Evolutionary conservation across 176 grass and related monocot genomes (phyloP).

Genomic region (Oryza glaberrima): DNA sequence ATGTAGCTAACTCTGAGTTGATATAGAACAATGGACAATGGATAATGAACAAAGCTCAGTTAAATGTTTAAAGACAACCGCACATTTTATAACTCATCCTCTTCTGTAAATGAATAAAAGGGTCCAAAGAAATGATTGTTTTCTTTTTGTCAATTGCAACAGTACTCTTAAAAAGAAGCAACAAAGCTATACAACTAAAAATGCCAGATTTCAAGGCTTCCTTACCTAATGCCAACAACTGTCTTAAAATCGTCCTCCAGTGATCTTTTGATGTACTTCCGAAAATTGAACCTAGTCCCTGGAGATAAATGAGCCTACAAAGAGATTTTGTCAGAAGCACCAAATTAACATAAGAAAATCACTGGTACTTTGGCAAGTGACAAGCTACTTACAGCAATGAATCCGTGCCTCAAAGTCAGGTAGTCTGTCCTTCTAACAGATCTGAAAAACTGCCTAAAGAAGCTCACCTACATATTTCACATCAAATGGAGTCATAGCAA

Average conservation of each 20-base stretch:
- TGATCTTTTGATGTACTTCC: slow-evolving; percentile 81
- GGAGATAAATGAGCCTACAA: slow-evolving; percentile 79
- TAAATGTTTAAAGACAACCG: background rate
- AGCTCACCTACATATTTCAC: slow-evolving; percentile 62
- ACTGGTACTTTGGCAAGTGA: background rate
- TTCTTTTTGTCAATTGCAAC: background rate
- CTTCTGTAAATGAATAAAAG: slow-evolving; percentile 8
- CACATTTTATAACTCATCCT: background rate
- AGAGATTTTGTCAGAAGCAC: slow-evolving; percentile 19
- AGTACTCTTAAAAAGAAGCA: too few species aligned
- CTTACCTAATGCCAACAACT: slow-evolving; percentile 87
- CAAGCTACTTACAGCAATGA: slow-evolving; percentile 72
- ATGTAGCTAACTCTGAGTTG: background rate
- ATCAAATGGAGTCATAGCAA: slow-evolving; percentile 3
- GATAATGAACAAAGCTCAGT: background rate
- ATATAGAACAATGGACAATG: background rate
- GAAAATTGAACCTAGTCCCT: slow-evolving; percentile 78
- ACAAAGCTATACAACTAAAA: background rate
- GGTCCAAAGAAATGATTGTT: background rate
- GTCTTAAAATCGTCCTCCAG: slow-evolving; percentile 94
- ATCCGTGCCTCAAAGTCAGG: slow-evolving; percentile 81
- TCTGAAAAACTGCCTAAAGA: slow-evolving; percentile 83
- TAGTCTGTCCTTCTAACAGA: slow-evolving; percentile 78
- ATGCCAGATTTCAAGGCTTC: background rate
- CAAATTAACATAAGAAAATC: background rate